Conservation (phyloP, 164 flowering plant species). For the Piper betle region DNA sequence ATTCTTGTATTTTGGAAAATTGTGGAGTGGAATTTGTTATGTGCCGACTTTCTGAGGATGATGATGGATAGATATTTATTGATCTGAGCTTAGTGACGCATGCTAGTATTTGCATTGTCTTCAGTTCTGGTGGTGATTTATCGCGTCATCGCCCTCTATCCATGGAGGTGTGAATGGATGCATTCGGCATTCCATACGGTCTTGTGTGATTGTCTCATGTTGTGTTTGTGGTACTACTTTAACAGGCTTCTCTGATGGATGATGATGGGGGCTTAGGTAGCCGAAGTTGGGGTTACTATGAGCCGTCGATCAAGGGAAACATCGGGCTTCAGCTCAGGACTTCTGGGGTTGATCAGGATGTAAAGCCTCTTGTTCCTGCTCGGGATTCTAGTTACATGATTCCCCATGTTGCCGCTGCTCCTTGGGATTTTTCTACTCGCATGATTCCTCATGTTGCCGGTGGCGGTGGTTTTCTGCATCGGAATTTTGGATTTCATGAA, state of each 20-base stretch:
- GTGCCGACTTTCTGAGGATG: too few relatives aligned
- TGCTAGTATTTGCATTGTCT: too few relatives aligned
- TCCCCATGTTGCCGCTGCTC: too few relatives aligned
- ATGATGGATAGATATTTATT: too few relatives aligned
- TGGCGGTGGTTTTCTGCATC: constrained; percentile 40
- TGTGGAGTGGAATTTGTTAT: too few relatives aligned
- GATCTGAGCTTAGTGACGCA: too few relatives aligned
- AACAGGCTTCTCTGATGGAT: constrained; percentile 30
- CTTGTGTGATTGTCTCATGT: background rate
- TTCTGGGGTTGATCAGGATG: constrained; percentile 37
- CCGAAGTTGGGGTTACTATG: constrained; percentile 79
- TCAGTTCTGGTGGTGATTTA: too few relatives aligned
- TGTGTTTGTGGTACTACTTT: background rate
- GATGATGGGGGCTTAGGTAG: constrained; percentile 49
- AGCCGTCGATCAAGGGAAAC: constrained; percentile 41
- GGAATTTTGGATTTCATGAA: constrained; percentile 36
- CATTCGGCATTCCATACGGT: too few relatives aligned
- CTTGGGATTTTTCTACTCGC: background rate
- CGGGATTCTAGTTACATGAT: constrained; percentile 21
- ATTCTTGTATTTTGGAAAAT: too few relatives aligned
- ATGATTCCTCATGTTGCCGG: constrained; percentile 16
- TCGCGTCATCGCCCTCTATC: too few relatives aligned
- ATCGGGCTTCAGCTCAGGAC: constrained; percentile 68
- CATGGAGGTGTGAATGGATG: too few relatives aligned
- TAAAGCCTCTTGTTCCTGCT: constrained; percentile 35